These are phyloP conservation scores for Epichloe hybrida DNA, from an alignment of 2,329 filamentous ascomycete genomes.

Conservation along the genomic window DNA sequence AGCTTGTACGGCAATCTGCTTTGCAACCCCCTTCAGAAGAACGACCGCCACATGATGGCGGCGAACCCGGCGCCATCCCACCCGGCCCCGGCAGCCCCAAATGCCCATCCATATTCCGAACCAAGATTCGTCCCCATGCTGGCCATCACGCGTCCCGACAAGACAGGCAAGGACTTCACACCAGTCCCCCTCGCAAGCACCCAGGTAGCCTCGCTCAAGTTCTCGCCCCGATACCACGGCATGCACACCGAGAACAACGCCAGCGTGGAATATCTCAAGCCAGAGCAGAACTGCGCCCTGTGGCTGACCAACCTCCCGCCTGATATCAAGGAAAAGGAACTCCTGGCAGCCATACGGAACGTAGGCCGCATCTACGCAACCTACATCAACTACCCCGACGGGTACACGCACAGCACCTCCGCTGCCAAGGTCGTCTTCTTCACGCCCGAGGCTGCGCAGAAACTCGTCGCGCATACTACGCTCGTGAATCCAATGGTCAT, in stretches of 20 bases:
- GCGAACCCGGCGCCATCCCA: neutral
- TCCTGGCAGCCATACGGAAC: constrained; percentile 29
- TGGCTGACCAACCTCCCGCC: constrained; percentile 40
- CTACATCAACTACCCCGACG: constrained; percentile 36
- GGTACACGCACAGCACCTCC: constrained; percentile 19
- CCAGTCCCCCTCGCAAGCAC: constrained; percentile 2
- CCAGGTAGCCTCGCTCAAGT: constrained; percentile 6
- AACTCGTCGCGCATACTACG: constrained; percentile 12
- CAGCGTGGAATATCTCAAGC: constrained; percentile 17
- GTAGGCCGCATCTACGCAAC: constrained; percentile 38
- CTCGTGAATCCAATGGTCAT: constrained; percentile 22
- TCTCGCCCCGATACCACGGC: constrained; percentile 24
- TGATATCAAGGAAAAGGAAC: constrained; percentile 25
- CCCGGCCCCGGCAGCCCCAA: neutral
- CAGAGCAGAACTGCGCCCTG: constrained; percentile 33
- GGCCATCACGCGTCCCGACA: constrained; percentile 9
- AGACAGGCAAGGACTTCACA: constrained; percentile 4
- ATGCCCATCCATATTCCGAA: neutral
- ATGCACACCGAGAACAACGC: constrained; percentile 23
- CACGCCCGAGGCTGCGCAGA: constrained; percentile 23
- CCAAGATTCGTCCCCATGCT: constrained; percentile 12
- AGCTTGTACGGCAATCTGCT: neutral
- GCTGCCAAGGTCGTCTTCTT: constrained; percentile 39
- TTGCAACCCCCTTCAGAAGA: too few relatives aligned
- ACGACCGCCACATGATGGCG: too few relatives aligned